These are phyloP conservation scores for Thalia dealbata DNA, from an alignment of 176 grass and related monocot genomes.

Conservation along the genomic window DNA sequence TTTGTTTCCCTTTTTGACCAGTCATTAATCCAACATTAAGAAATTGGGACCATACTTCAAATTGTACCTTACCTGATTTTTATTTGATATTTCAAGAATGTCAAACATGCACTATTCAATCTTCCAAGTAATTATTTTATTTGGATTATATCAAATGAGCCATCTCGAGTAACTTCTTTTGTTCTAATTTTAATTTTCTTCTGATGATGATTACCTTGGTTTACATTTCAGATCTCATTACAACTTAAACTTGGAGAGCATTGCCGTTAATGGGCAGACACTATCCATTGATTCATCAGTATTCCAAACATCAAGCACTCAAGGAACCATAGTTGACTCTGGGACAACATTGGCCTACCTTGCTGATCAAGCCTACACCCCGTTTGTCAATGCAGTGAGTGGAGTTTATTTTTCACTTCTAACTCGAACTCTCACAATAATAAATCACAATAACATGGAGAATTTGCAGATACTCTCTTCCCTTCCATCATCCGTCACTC, in stretches of 20 bases:
- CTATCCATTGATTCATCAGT: slow-evolving; percentile 69
- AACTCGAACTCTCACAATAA: background rate
- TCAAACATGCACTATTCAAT: background rate
- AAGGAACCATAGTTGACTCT: slow-evolving; percentile 95
- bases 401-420: slow-evolving; percentile 9
- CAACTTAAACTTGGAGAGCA: slow-evolving; percentile 85
- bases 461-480: slow-evolving; percentile 58
- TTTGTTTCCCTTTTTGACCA: background rate
- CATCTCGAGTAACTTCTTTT: too few species aligned
- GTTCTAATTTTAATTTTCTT: background rate
- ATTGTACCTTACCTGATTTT: background rate
- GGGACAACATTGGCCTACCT: slow-evolving; percentile 93
- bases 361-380: slow-evolving; percentile 76
- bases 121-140: too few species aligned
- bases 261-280: slow-evolving; percentile 78
- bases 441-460: background rate
- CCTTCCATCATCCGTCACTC: slow-evolving; percentile 46
- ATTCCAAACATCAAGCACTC: slow-evolving; percentile 81
- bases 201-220: background rate
- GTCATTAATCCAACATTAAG: background rate
- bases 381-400: slow-evolving; percentile 83
- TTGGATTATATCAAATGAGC: too few species aligned
- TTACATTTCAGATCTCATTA: slow-evolving; percentile 67
- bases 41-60: background rate
- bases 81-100: background rate